Base-by-base conservation (phyloP, 768 basidiomycete genomes). In the Boletus speciosus region DNA sequence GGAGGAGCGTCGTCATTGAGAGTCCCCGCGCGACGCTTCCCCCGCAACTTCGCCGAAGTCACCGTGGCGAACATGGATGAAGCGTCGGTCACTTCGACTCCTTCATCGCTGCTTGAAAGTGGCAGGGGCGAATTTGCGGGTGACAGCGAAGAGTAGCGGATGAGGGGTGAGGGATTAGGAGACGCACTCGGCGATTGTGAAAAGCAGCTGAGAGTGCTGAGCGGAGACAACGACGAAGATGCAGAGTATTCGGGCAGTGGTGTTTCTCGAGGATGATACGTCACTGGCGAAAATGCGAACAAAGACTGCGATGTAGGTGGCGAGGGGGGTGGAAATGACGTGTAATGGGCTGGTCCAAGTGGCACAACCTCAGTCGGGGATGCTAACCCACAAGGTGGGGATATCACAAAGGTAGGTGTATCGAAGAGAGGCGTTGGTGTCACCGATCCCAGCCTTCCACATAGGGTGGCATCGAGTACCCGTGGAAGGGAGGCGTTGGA, bases 191-290 rank as follows among this genome's bases (percentile, higher is more conserved):
- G 59, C 4, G 61, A 63, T 8, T 19, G 52, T 15, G 56, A 57
- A 16, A 57, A 31, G 15, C 52, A 29, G 21, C 64, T 60, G 4
- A 63, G 21, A 2, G 54, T 43, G 23, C 49, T 57, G 14, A 59
- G 57, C 0, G 63, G 63, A 5, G 66, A 65, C 32, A 57, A 31
- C 7, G 58, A 44, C 15, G 56, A 42, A 19, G 61, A 63, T 12
- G 36, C 12, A n/a, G 41, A 21, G 14, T 39, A 23, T 19, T n/a
- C 29, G 0, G 25, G 15, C 1, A 11, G 16, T 21, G 25, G 11
- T 14, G 6, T 34, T 25, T 55, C 42, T 31, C 0, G 48, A 14
- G 42, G 14, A 25, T 46, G 21, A 35, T 4, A 8, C 5, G 7
- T 23, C 12, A 8, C n/a, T 23, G 36, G 29, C 0, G 60, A 51